Evolutionary conservation across 2,329 filamentous ascomycete species (phyloP).

Genomic region (Thielaviopsis euricoi): DNA sequence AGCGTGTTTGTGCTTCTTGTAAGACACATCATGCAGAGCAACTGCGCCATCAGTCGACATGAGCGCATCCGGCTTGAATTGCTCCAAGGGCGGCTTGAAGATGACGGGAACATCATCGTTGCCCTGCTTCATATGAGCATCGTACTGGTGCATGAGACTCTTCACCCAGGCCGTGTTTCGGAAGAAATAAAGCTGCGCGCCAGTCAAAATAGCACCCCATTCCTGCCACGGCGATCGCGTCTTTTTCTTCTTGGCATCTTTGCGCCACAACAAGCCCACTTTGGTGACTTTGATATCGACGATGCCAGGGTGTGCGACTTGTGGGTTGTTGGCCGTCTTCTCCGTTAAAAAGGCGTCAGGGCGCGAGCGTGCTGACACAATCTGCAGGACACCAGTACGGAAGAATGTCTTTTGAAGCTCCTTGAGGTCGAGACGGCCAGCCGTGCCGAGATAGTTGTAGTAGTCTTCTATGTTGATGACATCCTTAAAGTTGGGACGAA

Average conservation of each 20-base stretch:
- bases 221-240: slow-evolving; percentile 94
- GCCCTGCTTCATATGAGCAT: slow-evolving; percentile 62
- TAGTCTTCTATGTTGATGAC: slow-evolving; percentile 83
- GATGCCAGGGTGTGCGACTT: slow-evolving; percentile 76
- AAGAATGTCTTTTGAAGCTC: slow-evolving; percentile 80
- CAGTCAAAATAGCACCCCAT: slow-evolving; percentile 91
- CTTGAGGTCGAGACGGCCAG: slow-evolving; percentile 58
- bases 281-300: slow-evolving; percentile 97
- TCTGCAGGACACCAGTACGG: slow-evolving; percentile 80
- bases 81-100: slow-evolving; percentile 76
- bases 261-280: slow-evolving; percentile 86
- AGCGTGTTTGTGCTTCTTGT: slow-evolving; percentile 90
- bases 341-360: slow-evolving; percentile 92
- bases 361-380: slow-evolving; percentile 81
- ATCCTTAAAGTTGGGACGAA: slow-evolving; percentile 80
- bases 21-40: slow-evolving; percentile 67
- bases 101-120: slow-evolving; percentile 62
- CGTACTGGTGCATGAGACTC: slow-evolving; percentile 73
- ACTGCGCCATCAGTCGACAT: slow-evolving; percentile 92
- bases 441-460: slow-evolving; percentile 72
- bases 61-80: slow-evolving; percentile 85
- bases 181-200: slow-evolving; percentile 96
- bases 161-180: slow-evolving; percentile 88
- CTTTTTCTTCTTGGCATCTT: slow-evolving; percentile 86
- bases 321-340: slow-evolving; percentile 66